Evolutionary conservation across 495 filamentous ascomycete species (phyloP), one percentile per base, ranked within the genome.

Genomic region (Lophiotrema nucula): DNA sequence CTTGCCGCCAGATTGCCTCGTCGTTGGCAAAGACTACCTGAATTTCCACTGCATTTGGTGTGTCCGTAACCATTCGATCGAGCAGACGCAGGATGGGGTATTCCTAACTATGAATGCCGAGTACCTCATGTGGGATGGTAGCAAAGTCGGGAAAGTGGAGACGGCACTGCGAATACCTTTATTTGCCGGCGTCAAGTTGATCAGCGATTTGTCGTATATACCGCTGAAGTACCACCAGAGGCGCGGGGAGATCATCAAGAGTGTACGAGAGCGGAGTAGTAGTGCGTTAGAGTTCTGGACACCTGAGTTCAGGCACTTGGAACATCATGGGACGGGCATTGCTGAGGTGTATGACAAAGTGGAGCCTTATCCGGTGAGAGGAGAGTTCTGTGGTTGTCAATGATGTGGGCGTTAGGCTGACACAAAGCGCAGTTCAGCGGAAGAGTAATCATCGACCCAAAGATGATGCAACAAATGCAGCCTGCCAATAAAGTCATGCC

Each of bases 311-410:
- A 10, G 19, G 19, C 39, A 43, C 39, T 11, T 13, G 39, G 39
- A 43, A 18, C 39, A 43, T 43, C 39, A 43, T 21, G 39, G 39
- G 10, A 43, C 39, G 10, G 39, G 39, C 8, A 12, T 43, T 12
- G 39, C 39, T 21, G 39, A 43, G 39, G 19, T 43, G 39, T 43
- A 43, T 43, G 39, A 43, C 39, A 43, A 43, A 21, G 39, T 43
- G 10, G 39, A 43, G 19, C 39, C 10, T 6, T 43, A 43, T 43
- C 39, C 39, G 19, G 31, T 35, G 31, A 35, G 31, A 8, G 8
- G 15, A 35, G 31, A 35, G 31, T 35, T 35, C 8, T 35, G 15
- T 35, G 31, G 31, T 8, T 15, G 31, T 8, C 15, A 15, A 8
- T 35, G 31, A 35, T 15, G 15, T 35, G 31, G 8, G 15, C 15